Evolutionary conservation across 1,139 yeast species (phyloP), one percentile per base, ranked within the genome.

Genomic region (Geotrichum fermentans): DNA sequence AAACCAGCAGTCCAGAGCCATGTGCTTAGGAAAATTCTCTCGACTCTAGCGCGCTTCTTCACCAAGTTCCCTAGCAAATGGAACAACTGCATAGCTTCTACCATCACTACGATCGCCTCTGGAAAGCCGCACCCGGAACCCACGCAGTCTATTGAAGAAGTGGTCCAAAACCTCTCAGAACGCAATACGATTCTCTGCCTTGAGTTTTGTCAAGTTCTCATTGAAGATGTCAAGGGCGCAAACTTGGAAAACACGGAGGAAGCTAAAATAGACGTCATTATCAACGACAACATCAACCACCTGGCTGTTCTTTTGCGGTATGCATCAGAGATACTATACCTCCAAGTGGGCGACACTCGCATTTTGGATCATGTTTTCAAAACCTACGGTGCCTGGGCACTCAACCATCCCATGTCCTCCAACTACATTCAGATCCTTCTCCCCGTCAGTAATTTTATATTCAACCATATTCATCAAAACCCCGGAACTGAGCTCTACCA

Each of bases 11-110:
- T 57, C 16, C 52, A 54, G 28, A 50, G 53, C 13, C 60, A 64
- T 52, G 71, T 67, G 13, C 49, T 61, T 10, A 59, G 66, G 39
- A 71, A 70, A 47, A 55, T 71, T 11, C 55, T 70, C 10, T 55
- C 67, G 1, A 64, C 67, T 0, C 50, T 67, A 28, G 55, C 63
- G 10, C 56, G 60, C 32, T 54, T 62, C 43, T 60, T 58, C 58
- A 29, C 62, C 56, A 55, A 64, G 61, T 57, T 74, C 47, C 62
- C 66, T 1, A 45, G 43, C 7, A 43, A 49, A 6, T 70, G 73
- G 74, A 54, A 55, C 6, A 38, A 56, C 7, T 58, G 60, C 24
- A 35, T 65, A 1, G 45, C 43, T 5, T 56, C 62, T n/a, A 51
- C 58, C 11, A 41, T 47, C 30, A 45, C 52, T 2, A 48, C 54